These are phyloP conservation scores for Blastocladiella emersonii DNA, from an alignment of 371 early-diverging fungal genomes.

Conservation along the genomic window DNA sequence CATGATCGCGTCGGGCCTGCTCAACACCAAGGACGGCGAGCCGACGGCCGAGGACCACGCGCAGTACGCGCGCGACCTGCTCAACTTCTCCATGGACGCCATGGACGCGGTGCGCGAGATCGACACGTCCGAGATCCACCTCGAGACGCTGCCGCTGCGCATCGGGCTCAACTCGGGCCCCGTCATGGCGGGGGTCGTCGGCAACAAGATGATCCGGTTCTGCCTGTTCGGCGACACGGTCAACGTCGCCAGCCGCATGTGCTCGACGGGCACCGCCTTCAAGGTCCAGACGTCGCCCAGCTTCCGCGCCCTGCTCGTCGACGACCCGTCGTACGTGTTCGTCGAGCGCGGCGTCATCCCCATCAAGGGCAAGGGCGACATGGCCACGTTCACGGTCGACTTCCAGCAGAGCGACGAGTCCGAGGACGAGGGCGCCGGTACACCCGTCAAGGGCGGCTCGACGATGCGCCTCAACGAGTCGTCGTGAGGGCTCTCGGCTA, in stretches of 20 bases:
- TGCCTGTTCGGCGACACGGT: constrained; percentile 7
- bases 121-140: neutral
- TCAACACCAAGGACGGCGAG: neutral
- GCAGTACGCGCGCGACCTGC: neutral
- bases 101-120: neutral
- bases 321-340: neutral
- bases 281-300: neutral
- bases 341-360: neutral
- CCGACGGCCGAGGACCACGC: neutral
- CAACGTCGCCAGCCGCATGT: constrained; percentile 7
- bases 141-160: constrained; percentile 8
- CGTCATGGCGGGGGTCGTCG: constrained; percentile 23
- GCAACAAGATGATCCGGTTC: constrained; percentile 23
- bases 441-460: too few relatives aligned
- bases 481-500: too few relatives aligned
- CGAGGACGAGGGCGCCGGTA: too few relatives aligned
- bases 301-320: neutral
- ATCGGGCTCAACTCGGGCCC: constrained; percentile 24
- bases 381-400: neutral
- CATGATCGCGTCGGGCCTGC: neutral
- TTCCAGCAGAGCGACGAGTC: too few relatives aligned
- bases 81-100: neutral
- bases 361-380: neutral
- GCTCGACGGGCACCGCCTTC: neutral
- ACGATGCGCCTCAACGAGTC: too few relatives aligned